Evolutionary conservation across 2,329 filamentous ascomycete species (phyloP), one percentile per base, ranked within the genome.

Genomic region (Aspergillus phoenicis): DNA sequence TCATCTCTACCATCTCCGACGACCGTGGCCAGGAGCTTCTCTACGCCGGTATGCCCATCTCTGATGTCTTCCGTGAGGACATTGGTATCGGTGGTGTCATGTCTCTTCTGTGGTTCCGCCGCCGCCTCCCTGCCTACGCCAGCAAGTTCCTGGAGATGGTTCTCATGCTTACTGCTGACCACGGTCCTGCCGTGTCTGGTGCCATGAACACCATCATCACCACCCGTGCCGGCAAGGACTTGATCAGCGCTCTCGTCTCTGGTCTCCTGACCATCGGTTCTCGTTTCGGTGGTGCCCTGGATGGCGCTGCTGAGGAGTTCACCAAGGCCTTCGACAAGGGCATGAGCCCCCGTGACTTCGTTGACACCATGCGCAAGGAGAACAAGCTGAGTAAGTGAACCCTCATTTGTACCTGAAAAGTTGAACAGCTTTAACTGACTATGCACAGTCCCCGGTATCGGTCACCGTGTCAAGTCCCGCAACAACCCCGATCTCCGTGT

Each of bases 201-300:
- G 95, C 95, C 80, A 99, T 99, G 95, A 99, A 99, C 89, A 99
- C 95, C 78, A 99, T 99, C 80, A 98, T 99, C 79, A 99, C 95
- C 66, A 99, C 95, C 62, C 91, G 95, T 91, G 95, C 95, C 66
- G 95, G 95, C 80, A 99, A 99, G 87, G 95, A 99, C 78, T 84
- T 99, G 70, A 98, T 99, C 84, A 93, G 89, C 73, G 91, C 95
- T 52, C 87, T 99, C 66, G 95, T 99, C 60, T 91, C 91, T 73
- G 95, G 95, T 92, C 91, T 99, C 58, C 84, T 99, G 77, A 99
- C 95, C 72, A 99, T 99, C 74, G 95, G 95, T 75, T 97, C 94
- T 62, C 91, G 95, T 66, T 99, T 99, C 80, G 95, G 95, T 87
- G 95, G 95, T 89, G 95, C 95, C 67, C 89, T 98, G 66, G 95